Base-by-base conservation (phyloP, 768 basidiomycete species). In the Basidioascus undulatus region DNA sequence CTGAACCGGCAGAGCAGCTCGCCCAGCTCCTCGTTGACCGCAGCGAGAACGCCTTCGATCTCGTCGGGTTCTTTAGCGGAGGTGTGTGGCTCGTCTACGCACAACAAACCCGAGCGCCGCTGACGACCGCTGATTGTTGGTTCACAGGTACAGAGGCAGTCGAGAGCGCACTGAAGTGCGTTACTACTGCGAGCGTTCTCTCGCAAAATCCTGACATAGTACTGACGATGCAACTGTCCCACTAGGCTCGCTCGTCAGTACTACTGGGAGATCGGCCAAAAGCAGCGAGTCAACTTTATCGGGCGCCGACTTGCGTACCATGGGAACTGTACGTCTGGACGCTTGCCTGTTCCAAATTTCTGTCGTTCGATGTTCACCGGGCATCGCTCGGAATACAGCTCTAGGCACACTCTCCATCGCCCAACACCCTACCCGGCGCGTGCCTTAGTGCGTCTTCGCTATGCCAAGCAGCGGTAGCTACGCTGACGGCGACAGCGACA, bases 271-370 rank as follows among this genome's bases (percentile, higher is more conserved):
- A 70, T 62, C 0, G 69, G 70, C 3, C 76, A 40, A 30, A 20
- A 27, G 5, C 58, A 75, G 49, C 70, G 83, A 40, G 71, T 48
- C 42, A 76, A 82, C 49, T 83, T 76, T 52, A 82, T 89, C 47
- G 79, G 68, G 21, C 68, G 81, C 9, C 55, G 73, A 25, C 59
- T 82, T 27, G 79, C 77, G 3, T 89, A 72, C 60, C 83, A 87
- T 53, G 84, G 83, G 1, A 86, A 83, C 53, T 79, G n/a, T 40
- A 5, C 13, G 45, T 15, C 44, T 46, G n/a, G n/a, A n/a, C n/a
- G n/a, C n/a, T n/a, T n/a, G n/a, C n/a, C n/a, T n/a, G n/a, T n/a
- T n/a, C n/a, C n/a, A n/a, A n/a, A n/a, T n/a, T n/a, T n/a, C n/a
- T n/a, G n/a, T n/a, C n/a, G n/a, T n/a, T n/a, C n/a, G n/a, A n/a